Percentiles rank a stretch among this genome's conserved stretches.
Evolutionary conservation across 2,329 filamentous ascomycete species (phyloP).

Genomic region (Emergomyces orientalis): DNA sequence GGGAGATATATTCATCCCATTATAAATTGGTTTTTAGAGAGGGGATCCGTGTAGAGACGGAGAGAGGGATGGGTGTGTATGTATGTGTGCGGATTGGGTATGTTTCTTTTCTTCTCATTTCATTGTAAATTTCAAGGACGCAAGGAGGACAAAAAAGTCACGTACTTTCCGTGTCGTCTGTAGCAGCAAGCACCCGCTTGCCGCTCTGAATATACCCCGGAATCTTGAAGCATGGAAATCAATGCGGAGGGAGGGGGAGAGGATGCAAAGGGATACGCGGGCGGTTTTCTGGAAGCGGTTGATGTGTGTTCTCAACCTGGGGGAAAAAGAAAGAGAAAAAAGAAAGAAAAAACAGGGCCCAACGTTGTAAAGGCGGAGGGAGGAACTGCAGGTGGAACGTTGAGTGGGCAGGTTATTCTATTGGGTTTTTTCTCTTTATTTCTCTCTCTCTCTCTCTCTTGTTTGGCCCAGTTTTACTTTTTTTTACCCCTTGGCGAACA

Average conservation of each 20-base stretch:
- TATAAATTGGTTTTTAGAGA: not conserved
- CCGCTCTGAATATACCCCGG: constrained; percentile 36
- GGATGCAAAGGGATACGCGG: not conserved
- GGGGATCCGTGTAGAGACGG: not conserved
- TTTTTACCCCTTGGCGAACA: not conserved
- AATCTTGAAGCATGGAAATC: constrained; percentile 41
- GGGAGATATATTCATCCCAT: not conserved
- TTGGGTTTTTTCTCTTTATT: not conserved
- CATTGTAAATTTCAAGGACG: not conserved
- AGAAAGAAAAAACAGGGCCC: not conserved
- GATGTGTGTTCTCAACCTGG: not conserved
- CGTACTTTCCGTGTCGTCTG: constrained; percentile 40
- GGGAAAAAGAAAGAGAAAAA: not conserved
- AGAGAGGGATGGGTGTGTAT: not conserved
- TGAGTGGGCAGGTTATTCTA: not conserved
- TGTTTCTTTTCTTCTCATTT: not conserved
- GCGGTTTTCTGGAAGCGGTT: not conserved
- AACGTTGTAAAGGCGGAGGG: not conserved
- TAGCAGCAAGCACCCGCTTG: constrained; percentile 42
- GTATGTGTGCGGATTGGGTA: not conserved
- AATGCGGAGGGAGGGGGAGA: constrained; percentile 4
- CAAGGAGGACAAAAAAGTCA: constrained; percentile 10
- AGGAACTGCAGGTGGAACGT: not conserved
- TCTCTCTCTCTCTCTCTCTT: not conserved
- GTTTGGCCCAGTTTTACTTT: not conserved